Conservation (phyloP, 352 stramenopile genomes). For the Phytophthora foliorum region DNA sequence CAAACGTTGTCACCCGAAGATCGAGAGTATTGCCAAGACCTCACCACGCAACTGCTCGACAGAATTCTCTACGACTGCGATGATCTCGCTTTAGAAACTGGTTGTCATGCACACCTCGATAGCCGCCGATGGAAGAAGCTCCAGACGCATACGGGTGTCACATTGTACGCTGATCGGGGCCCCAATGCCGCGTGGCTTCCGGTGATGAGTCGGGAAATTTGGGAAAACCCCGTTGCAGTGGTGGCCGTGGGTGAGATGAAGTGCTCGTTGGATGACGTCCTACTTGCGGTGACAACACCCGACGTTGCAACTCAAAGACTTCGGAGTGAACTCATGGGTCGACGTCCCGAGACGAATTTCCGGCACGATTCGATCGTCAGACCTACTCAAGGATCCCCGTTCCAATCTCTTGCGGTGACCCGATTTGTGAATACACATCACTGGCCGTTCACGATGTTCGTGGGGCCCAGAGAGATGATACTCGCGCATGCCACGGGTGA, state of each 20-base stretch:
- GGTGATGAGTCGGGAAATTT: constrained; percentile 21
- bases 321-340: constrained; percentile 19
- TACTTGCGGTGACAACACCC: constrained; percentile 19
- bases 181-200: constrained; percentile 32
- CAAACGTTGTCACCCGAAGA: constrained; percentile 21
- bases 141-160: constrained; percentile 23
- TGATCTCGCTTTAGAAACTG: constrained; percentile 19
- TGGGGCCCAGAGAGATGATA: constrained; percentile 27
- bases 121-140: constrained; percentile 34
- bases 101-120: constrained; percentile 20
- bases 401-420: constrained; percentile 24
- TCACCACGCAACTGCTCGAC: constrained; percentile 32
- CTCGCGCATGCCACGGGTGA: constrained; percentile 21
- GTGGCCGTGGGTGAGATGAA: constrained; percentile 24
- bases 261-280: constrained; percentile 28
- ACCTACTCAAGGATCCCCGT: constrained; percentile 8
- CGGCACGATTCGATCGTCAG: constrained; percentile 14
- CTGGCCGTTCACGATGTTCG: constrained; percentile 31
- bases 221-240: constrained; percentile 29
- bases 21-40: constrained; percentile 20
- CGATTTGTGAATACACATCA: constrained; percentile 23
- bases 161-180: constrained; percentile 30
- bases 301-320: constrained; percentile 27
- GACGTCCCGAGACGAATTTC: constrained; percentile 20
- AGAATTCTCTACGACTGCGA: constrained; percentile 28